Percentiles rank a stretch among this genome's conserved stretches.
Conservation (phyloP, 192 early-diverging fungal genomes). For the Geranomyces michiganensis region DNA sequence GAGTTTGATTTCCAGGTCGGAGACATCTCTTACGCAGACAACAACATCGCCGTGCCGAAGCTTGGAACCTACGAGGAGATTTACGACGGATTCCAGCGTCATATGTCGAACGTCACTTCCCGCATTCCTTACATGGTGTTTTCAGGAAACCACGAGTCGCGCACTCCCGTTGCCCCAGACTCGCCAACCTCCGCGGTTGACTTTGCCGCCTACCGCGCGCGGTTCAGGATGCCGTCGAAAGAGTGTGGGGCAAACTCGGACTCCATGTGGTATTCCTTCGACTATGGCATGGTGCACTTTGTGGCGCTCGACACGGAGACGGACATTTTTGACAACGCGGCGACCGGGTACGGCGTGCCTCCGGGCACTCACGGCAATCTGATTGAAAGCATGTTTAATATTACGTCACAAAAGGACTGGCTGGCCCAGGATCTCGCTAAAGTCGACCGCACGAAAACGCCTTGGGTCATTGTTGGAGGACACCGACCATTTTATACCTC, state of each 20-base stretch:
- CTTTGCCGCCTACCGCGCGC: slow-evolving; percentile 9
- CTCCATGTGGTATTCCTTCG: slow-evolving; percentile 28
- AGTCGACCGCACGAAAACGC: slow-evolving; percentile 25
- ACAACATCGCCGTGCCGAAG: neutral
- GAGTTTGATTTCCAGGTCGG: slow-evolving; percentile 8
- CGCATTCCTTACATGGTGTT: slow-evolving; percentile 29
- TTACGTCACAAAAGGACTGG: slow-evolving; percentile 17
- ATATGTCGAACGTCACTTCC: neutral
- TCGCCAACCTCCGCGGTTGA: neutral
- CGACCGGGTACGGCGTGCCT: neutral
- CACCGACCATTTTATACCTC: slow-evolving; percentile 25
- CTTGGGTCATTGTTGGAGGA: slow-evolving; percentile 24
- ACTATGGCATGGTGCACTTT: slow-evolving; percentile 29
- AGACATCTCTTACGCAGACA: neutral
- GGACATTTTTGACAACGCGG: slow-evolving; percentile 15
- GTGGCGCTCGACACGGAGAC: slow-evolving; percentile 23
- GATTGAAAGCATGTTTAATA: neutral
- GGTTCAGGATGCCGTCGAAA: slow-evolving; percentile 17
- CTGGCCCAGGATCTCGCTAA: slow-evolving; percentile 24
- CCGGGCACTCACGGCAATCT: neutral
- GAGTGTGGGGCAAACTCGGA: slow-evolving; percentile 7
- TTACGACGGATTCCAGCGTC: neutral
- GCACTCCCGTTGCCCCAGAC: neutral
- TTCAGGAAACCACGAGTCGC: slow-evolving; percentile 25
- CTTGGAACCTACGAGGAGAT: slow-evolving; percentile 9